Conservation (phyloP, 192 early-diverging fungal genomes). For the Backusella luteola region DNA sequence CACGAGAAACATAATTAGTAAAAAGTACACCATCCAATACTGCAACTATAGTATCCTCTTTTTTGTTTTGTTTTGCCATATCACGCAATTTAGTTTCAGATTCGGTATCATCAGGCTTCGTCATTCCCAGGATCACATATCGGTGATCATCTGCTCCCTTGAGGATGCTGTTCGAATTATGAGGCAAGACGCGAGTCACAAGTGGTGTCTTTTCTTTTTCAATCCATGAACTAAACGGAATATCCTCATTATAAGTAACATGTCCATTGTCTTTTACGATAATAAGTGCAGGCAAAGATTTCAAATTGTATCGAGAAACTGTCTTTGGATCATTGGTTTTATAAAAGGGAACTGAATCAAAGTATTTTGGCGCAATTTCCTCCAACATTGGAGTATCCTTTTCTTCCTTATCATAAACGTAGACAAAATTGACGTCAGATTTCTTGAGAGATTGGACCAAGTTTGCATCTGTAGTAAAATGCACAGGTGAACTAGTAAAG, state of each 20-base stretch:
- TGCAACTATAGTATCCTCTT: slow-evolving; percentile 51
- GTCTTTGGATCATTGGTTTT: slow-evolving; percentile 32
- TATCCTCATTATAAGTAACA: slow-evolving; percentile 12
- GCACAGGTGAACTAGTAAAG: background rate
- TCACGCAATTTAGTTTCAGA: slow-evolving; percentile 19
- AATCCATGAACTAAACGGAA: slow-evolving; percentile 56
- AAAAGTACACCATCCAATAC: slow-evolving; percentile 63
- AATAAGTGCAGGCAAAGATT: slow-evolving; percentile 45
- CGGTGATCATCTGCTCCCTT: slow-evolving; percentile 46
- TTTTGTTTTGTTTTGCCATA: slow-evolving; percentile 35
- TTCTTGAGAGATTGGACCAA: slow-evolving; percentile 38
- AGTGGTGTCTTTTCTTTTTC: slow-evolving; percentile 63
- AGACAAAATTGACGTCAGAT: slow-evolving; percentile 53
- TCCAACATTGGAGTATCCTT: slow-evolving; percentile 20
- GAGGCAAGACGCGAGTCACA: slow-evolving; percentile 59
- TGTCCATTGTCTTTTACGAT: slow-evolving; percentile 61
- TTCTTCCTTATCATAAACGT: slow-evolving; percentile 50
- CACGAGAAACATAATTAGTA: slow-evolving; percentile 55
- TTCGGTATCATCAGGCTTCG: slow-evolving; percentile 45
- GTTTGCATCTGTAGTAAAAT: slow-evolving; percentile 8
- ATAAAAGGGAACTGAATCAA: slow-evolving; percentile 33
- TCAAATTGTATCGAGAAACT: slow-evolving; percentile 18
- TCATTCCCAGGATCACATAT: slow-evolving; percentile 63
- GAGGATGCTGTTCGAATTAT: slow-evolving; percentile 70
- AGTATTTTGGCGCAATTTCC: slow-evolving; percentile 20